A percentile compares a stretch with the other conserved stretches of the same genome.
phyloP scores from a whole-genome alignment of 331 rosid genomes.

The Acacia pycnantha region DNA sequence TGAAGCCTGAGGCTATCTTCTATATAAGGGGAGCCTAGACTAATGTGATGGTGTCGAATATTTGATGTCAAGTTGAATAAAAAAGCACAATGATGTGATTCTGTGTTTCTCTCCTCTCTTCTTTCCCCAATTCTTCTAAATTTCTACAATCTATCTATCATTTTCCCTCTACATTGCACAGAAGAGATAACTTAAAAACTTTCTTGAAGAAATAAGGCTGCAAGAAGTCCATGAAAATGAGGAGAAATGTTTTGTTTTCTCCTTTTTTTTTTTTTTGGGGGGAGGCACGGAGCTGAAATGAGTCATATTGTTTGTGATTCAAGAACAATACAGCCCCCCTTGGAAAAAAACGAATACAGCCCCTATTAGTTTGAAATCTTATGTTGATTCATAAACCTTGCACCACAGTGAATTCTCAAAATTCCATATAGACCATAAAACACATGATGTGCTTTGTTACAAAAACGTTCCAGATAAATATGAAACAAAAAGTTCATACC shows the following conservation, averaged over 20 bases:
- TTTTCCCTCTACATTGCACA: neutral
- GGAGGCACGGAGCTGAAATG: neutral
- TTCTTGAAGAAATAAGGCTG: neutral
- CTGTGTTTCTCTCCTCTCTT: no score
- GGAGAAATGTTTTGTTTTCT: neutral
- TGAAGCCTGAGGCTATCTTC: no score
- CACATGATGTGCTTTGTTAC: neutral
- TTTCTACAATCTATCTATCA: no score
- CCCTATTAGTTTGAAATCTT: no score
- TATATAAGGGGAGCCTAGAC: no score
- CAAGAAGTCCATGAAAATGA: neutral
- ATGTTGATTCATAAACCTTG: neutral
- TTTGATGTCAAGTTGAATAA: no score
- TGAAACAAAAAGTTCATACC: conserved; percentile 40
- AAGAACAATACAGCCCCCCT: neutral
- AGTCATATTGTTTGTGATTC: neutral
- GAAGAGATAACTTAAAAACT: neutral
- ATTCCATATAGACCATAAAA: neutral
- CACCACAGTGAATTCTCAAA: neutral
- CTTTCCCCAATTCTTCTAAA: no score
- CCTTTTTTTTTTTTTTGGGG: no score
- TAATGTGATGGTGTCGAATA: no score
- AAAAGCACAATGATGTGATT: no score
- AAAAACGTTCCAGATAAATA: neutral
- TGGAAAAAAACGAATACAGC: no score